These are phyloP conservation scores for Tulasnella sp. DNA, from an alignment of 768 basidiomycete species.

Conservation along the genomic window DNA sequence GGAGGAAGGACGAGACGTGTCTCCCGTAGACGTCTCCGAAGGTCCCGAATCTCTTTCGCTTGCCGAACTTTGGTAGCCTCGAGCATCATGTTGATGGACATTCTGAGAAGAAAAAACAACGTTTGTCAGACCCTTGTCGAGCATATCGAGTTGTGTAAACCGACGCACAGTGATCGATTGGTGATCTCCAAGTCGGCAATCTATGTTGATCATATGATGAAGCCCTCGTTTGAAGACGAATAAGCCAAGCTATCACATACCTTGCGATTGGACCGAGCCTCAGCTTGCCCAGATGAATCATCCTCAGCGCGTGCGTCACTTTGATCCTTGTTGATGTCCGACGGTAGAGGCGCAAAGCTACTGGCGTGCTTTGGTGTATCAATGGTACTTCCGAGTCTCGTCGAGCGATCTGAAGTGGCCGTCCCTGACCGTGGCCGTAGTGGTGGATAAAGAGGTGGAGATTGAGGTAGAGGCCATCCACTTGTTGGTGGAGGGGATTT, in stretches of 20 bases:
- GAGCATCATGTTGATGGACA: conserved; percentile 72
- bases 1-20: conserved; percentile 70
- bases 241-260: conserved; percentile 30
- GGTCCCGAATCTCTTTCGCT: conserved; percentile 72
- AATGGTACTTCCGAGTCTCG: background rate
- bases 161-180: conserved; percentile 58
- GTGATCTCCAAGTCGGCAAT: conserved; percentile 90
- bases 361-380: background rate
- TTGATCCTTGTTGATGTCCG: background rate
- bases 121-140: background rate
- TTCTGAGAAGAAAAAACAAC: conserved; percentile 16
- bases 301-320: background rate
- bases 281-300: conserved; percentile 21
- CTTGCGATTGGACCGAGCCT: conserved; percentile 82
- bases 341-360: background rate
- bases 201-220: conserved; percentile 31
- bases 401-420: background rate
- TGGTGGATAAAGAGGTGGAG: background rate
- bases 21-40: conserved; percentile 72
- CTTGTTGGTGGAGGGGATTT: background rate
- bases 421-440: background rate
- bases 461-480: background rate
- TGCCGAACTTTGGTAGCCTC: conserved; percentile 73
- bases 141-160: background rate
- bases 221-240: background rate